Conservation (phyloP, 257 asterid genomes). For the Solanum tarapatanum region DNA sequence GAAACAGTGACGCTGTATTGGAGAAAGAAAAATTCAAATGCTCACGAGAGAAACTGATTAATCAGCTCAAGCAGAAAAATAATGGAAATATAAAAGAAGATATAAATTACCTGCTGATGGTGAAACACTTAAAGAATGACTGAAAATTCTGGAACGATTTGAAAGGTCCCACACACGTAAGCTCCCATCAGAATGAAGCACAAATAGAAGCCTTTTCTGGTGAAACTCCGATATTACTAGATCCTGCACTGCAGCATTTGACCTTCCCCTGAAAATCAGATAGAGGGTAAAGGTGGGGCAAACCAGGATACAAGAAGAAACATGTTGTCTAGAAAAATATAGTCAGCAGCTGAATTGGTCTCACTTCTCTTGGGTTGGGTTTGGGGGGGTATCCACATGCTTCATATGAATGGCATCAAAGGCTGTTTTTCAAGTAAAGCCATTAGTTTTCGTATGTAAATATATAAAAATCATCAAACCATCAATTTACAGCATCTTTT, state of each 20-base stretch:
- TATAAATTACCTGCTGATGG: conserved; percentile 40
- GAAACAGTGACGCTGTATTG: not conserved
- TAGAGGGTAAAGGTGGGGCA: not conserved
- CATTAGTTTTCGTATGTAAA: not conserved
- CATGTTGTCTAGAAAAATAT: not conserved
- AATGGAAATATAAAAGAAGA: not conserved
- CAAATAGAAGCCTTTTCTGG: conserved; percentile 52
- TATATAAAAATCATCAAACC: not conserved
- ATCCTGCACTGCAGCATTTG: conserved; percentile 64
- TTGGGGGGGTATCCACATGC: not conserved
- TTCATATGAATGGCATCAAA: not conserved
- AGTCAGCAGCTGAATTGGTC: not conserved
- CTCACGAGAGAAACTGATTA: not conserved
- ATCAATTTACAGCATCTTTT: not conserved
- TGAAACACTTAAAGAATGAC: conserved; percentile 38
- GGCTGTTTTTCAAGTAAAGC: not conserved
- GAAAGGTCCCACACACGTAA: conserved; percentile 77
- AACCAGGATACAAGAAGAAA: not conserved
- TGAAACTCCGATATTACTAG: conserved; percentile 47
- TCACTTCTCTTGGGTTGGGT: not conserved
- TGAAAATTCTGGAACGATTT: conserved; percentile 42
- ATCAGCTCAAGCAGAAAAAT: not conserved
- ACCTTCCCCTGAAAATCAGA: conserved; percentile 43
- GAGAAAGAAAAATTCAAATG: not conserved
- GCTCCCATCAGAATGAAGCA: conserved; percentile 84